Evolutionary conservation across 2,329 filamentous ascomycete genomes (phyloP), one percentile per base, ranked within the genome.

Genomic region (Stemphylium beticola): DNA sequence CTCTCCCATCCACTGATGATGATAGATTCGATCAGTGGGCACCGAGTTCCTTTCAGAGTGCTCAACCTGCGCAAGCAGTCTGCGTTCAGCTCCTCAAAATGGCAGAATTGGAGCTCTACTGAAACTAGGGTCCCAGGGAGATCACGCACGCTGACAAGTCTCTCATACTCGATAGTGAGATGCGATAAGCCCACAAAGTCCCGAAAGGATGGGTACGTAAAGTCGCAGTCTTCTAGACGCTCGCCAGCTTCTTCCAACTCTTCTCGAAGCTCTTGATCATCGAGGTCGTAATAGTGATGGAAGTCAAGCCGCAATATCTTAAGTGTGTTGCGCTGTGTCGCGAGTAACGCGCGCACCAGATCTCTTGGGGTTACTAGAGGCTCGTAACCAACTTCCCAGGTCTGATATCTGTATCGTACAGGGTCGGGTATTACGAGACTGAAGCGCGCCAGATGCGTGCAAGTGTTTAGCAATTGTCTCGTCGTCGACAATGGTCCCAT

Each of bases 291-390:
- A 1, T 34, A 8, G 24, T 14, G 12, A 20, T 37, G 24, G 10
- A 29, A 43, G 11, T 53, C 38, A n/a, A 49, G 26, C n/a, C 49
- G 24, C 14, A 53, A 15, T 2, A 38, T 45, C 22, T 52, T 12
- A 12, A 58, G 17, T 17, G 2, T 58, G 9, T 37, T 20, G 0
- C 31, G 31, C 10, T 58, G 36, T 8, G 36, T 44, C 20, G 33
- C 31, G 17, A 58, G 47, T 24, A 56, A 22, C 26, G 52, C 53
- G 4, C 32, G 49, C n/a, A 46, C 29, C 10, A 58, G 14, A 22
- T 58, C 48, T 36, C 15, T 34, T 34, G 40, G 53, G 0, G 10
- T 36, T 4, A 57, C 50, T 12, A 49, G 36, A 4, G 50, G 50
- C 14, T 49, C 11, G n/a, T 37, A 22, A 1, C 11, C 46, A 6